Evolutionary conservation across 140 eudicot species (phyloP).

Genomic region (Anethum foeniculum): DNA sequence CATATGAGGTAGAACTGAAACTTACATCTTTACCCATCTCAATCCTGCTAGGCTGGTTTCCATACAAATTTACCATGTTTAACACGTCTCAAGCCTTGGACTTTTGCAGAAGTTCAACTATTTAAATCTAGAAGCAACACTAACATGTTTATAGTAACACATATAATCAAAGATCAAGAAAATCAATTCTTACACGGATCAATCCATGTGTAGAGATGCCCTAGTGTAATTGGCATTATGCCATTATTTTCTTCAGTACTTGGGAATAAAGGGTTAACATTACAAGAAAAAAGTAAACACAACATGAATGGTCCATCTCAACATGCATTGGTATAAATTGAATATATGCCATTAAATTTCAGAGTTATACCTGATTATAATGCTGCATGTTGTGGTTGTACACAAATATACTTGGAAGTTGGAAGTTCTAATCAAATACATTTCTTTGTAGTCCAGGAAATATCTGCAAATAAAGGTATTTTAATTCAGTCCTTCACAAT

Average conservation of each 20-base stretch:
- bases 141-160: neutral
- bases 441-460: neutral
- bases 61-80: neutral
- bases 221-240: neutral
- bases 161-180: neutral
- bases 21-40: neutral
- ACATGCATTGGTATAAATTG: neutral
- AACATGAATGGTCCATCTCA: neutral
- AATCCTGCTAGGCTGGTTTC: neutral
- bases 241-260: neutral
- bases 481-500: neutral
- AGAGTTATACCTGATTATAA: neutral
- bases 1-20: neutral
- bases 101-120: neutral
- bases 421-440: neutral
- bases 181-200: conserved; percentile 1
- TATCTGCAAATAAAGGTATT: neutral
- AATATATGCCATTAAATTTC: neutral
- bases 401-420: neutral
- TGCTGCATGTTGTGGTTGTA: conserved; percentile 2
- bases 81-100: neutral
- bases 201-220: conserved; percentile 1
- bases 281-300: neutral
- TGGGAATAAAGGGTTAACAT: neutral
- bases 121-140: neutral